Base-by-base conservation (phyloP, 108 stramenopile genomes). In the Parietichytrium sp. region DNA sequence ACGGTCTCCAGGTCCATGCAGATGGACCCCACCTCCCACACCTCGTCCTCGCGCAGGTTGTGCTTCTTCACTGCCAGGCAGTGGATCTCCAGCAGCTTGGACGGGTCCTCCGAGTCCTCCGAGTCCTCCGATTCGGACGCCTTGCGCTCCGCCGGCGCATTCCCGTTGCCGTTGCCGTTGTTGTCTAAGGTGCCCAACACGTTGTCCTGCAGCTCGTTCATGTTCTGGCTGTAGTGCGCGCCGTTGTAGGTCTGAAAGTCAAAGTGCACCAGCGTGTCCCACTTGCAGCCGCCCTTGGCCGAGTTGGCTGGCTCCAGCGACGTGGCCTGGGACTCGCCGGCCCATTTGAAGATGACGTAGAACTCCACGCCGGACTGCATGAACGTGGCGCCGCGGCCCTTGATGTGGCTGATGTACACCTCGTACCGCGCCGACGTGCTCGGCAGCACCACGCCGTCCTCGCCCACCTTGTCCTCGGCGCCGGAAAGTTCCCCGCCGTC, bases 391-490 rank as follows among this genome's bases (percentile, higher is more conserved):
- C 61, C 61, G 61, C 61, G 61, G 33, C 38, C 61, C 61, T 72
- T 72, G 20, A 72, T 72, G 61, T 72, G 61, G 20, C 61, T 72
- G 25, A 72, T 72, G 61, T 45, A 72, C 10, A 72, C 45, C 1
- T 72, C 61, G 61, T 72, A 72, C 10, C 61, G 61, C 38, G 61
- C 61, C 42, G n/a, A n/a, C n/a, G n/a, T n/a, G n/a, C n/a, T n/a
- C n/a, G n/a, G n/a, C n/a, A n/a, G n/a, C n/a, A n/a, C n/a, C n/a
- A n/a, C n/a, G n/a, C n/a, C n/a, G n/a, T n/a, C n/a, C n/a, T n/a
- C n/a, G n/a, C n/a, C n/a, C n/a, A n/a, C n/a, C n/a, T n/a, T n/a
- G n/a, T n/a, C n/a, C n/a, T n/a, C n/a, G n/a, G n/a, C n/a, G n/a
- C n/a, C n/a, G n/a, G n/a, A n/a, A n/a, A n/a, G n/a, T n/a, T n/a